Base-by-base conservation (phyloP, 768 basidiomycete genomes). In the Clavulina sp. region DNA sequence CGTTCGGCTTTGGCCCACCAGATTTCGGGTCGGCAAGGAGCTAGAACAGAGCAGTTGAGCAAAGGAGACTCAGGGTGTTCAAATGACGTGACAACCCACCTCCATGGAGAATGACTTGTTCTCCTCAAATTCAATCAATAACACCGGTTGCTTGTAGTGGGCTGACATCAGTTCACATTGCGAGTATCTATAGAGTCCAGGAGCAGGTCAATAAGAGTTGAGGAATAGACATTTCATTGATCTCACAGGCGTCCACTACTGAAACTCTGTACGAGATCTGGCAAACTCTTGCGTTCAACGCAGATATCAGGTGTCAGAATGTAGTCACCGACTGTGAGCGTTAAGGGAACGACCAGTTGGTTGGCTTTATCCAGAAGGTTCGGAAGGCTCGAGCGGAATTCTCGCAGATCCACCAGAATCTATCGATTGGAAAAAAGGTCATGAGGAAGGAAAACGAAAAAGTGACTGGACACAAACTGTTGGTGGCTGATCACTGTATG, bases 151-250 rank as follows among this genome's bases (percentile, higher is more conserved):
- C 65, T 89, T 95, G 69, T 99, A 97, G 62, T 96, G 84, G 16
- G 81, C 81, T 0, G 85, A 89, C 93, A 99, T 96, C 21, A 87
- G 63, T 65, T 97, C 93, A 67, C 93, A 97, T 61, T 99, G 95
- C 0, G 89, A 85, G 62, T 93, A 95, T 54, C 93, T 97, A 57
- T 41, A 6, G 24, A 19, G 23, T 5, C 21, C 5, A 4, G 4
- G 23, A 26, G 44, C 41, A 55, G 7, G 30, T 13, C 5, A 28
- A 41, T 19, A 48, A 19, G n/a, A 16, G 24, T 46, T 28, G 43
- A 46, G 24, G 7, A 26, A 40, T 9, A 2, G 26, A 13, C 6
- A 7, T 19, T 19, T 9, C 34, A 19, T 9, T 38, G 9, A 19
- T 38, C 30, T 44, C 58, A 95, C 95, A 99, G 64, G 51, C 95